These are phyloP conservation scores for Podosphaera leucotricha DNA, from an alignment of 2,329 filamentous ascomycete species.

Conservation along the genomic window DNA sequence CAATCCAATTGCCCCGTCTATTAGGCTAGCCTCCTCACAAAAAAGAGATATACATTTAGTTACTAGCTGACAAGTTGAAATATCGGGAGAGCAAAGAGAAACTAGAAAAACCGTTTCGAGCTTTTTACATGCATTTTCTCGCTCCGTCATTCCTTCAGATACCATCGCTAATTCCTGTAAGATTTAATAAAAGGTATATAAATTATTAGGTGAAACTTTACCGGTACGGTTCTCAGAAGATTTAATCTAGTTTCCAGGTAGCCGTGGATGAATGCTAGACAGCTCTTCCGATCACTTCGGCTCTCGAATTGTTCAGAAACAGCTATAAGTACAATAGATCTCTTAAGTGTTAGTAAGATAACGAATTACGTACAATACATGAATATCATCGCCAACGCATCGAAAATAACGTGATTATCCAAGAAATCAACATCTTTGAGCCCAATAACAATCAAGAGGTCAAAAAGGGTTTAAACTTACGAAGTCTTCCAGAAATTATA, in stretches of 20 bases:
- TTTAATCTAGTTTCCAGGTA: conserved; percentile 32
- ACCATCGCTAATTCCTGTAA: conserved; percentile 29
- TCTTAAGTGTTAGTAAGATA: conserved; percentile 2
- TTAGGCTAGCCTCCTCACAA: conserved; percentile 34
- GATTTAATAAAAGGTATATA: not conserved
- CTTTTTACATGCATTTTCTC: conserved; percentile 27
- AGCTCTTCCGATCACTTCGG: conserved; percentile 9
- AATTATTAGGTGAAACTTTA: conserved; percentile 5
- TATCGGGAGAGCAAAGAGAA: conserved; percentile 38
- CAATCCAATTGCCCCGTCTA: conserved; percentile 26
- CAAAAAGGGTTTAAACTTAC: conserved; percentile 8
- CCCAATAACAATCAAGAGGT: not conserved
- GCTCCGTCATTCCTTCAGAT: conserved; percentile 29
- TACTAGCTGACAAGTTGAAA: conserved; percentile 40
- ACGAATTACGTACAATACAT: not conserved
- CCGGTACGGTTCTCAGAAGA: conserved; percentile 20
- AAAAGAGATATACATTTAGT: conserved; percentile 37
- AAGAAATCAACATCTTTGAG: not conserved
- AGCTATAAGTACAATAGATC: conserved; percentile 13
- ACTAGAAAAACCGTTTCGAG: conserved; percentile 39
- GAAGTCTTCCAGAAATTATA: conserved; percentile 17
- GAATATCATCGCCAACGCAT: not conserved
- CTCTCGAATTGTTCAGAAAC: conserved; percentile 12
- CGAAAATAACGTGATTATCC: not conserved
- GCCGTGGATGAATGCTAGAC: conserved; percentile 22